Evolutionary conservation across 2,329 filamentous ascomycete species (phyloP), one percentile per base, ranked within the genome.

Genomic region (Diplodia scrobiculata): DNA sequence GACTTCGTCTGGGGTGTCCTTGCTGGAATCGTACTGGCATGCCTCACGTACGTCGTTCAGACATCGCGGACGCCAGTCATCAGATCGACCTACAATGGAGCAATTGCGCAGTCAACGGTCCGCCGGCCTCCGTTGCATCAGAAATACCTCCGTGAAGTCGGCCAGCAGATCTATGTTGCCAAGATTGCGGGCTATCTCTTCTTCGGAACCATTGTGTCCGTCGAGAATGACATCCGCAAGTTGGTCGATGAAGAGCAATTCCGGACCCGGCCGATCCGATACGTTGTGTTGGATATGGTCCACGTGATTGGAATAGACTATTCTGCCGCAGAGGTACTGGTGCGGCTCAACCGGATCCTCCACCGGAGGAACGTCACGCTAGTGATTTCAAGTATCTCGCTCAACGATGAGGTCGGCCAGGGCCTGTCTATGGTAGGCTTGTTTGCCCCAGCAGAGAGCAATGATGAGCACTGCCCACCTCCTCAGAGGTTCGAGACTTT

Each of bases 151-250:
- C 88, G 89, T 68, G 86, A 94, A 70, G 93, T 95, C 17, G 93
- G 94, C 2, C 85, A 87, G 36, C 95, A 99, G 75, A 95, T 96
- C 38, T 90, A 91, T 67, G 88, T 98, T 59, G 90, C 96, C 73
- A 98, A 98, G 77, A 84, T 99, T 17, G 89, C 91, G 0, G 94
- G 95, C 0, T 98, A 94, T 73, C 85, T 99, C n/a, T 99, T 99
- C 82, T 99, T 99, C 71, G 95, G 95, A 17, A 98, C 93, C 2
- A 97, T 99, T 70, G 94, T 97, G 63, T 92, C 91, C 55, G 94
- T 99, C 0, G 95, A 99, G 77, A 90, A 91, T 69, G 90, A 90
- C 69, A 93, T 98, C 68, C 87, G 93, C 25, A 87, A 84, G 3
- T 80, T 98, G 36, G 88, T 98, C 54, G 89, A 93, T 32, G 92